Evolutionary conservation across 306 rosid genomes (phyloP).

Genomic region (Phaseolus lunatus): DNA sequence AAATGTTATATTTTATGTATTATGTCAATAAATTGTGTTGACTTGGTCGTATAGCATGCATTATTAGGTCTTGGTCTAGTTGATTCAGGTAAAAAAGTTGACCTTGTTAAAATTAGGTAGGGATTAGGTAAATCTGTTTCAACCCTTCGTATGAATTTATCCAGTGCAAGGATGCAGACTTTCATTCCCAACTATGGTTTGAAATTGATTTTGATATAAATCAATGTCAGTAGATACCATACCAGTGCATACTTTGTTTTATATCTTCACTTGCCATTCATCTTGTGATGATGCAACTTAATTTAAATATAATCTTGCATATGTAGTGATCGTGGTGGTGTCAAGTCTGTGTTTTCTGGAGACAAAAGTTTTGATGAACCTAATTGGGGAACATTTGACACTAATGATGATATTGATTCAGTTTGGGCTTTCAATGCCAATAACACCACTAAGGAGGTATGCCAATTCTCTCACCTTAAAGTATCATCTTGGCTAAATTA

Average conservation of each 20-base stretch:
- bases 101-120: too few relatives aligned
- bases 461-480: slow-evolving; percentile 36
- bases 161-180: slow-evolving; percentile 11
- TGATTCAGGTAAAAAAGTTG: too few relatives aligned
- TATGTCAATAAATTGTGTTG: background rate
- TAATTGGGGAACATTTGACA: slow-evolving; percentile 86
- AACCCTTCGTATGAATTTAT: background rate
- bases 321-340: slow-evolving; percentile 73
- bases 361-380: slow-evolving; percentile 80
- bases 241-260: slow-evolving; percentile 15
- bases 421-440: slow-evolving; percentile 84
- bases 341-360: slow-evolving; percentile 73
- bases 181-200: slow-evolving; percentile 11
- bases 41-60: background rate
- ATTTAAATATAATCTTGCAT: slow-evolving; percentile 43
- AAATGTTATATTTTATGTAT: background rate
- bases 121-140: too few relatives aligned
- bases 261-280: background rate
- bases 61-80: background rate
- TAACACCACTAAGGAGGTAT: slow-evolving; percentile 74
- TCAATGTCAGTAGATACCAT: slow-evolving; percentile 15
- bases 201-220: slow-evolving; percentile 23
- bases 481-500: slow-evolving; percentile 32
- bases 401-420: slow-evolving; percentile 85
- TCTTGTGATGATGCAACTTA: slow-evolving; percentile 34